Evolutionary conservation across 257 asterid species (phyloP).

Genomic region (Plectranthus barbatus): DNA sequence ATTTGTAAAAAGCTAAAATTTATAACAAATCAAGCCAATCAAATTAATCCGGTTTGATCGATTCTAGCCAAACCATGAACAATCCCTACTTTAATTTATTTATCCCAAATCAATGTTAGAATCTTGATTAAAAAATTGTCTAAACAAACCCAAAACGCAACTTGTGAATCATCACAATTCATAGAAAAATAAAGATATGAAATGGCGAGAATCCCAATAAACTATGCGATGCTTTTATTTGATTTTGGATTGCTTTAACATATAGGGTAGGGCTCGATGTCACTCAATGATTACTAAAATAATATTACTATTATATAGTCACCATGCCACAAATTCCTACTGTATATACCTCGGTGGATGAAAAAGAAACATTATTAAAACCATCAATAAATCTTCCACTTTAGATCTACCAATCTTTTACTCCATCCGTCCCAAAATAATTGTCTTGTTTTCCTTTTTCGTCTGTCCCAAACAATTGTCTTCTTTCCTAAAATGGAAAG

Average conservation of each 20-base stretch:
- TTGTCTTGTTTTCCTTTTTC: too few relatives aligned
- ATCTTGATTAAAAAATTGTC: not conserved
- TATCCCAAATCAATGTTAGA: too few relatives aligned
- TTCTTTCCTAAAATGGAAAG: too few relatives aligned
- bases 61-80: too few relatives aligned
- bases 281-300: constrained; percentile 22
- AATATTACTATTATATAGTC: constrained; percentile 13
- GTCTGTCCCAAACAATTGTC: too few relatives aligned
- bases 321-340: not conserved
- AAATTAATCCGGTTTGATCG: too few relatives aligned
- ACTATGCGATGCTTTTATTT: constrained; percentile 18
- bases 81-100: too few relatives aligned
- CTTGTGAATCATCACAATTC: not conserved
- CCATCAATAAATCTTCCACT: not conserved
- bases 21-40: too few relatives aligned
- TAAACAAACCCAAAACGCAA: not conserved
- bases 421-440: too few relatives aligned
- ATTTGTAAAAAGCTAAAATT: too few relatives aligned
- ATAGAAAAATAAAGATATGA: not conserved
- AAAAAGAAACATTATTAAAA: constrained; percentile 3
- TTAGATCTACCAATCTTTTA: too few relatives aligned
- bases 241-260: constrained; percentile 21
- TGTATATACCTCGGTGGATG: not conserved
- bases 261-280: constrained; percentile 28
- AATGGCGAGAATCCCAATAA: constrained; percentile 6